Percentiles rank a stretch among this genome's conserved stretches.
Evolutionary conservation across 768 basidiomycete genomes (phyloP).

Genomic region (Auricularia cornea): DNA sequence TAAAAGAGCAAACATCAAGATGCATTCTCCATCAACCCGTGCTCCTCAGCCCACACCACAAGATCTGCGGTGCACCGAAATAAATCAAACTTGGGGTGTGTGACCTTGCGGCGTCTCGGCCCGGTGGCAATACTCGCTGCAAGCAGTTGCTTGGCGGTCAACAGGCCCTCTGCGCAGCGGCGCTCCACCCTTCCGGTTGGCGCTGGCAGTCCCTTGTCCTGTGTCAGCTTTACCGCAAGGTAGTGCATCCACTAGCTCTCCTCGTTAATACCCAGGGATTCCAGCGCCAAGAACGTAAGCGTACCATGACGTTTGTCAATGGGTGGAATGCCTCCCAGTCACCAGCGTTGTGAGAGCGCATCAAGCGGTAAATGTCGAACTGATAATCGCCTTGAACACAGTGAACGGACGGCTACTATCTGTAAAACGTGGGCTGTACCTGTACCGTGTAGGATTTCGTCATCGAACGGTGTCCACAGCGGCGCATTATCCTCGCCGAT

Average conservation of each 20-base stretch:
- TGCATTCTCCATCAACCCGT: neutral
- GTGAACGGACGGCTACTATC: neutral
- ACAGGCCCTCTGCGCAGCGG: slow-evolving; percentile 60
- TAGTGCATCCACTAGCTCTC: slow-evolving; percentile 84
- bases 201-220: slow-evolving; percentile 56
- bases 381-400: slow-evolving; percentile 84
- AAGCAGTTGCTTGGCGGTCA: slow-evolving; percentile 59
- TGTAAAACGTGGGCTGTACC: slow-evolving; percentile 34
- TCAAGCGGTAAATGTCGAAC: slow-evolving; percentile 89
- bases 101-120: slow-evolving; percentile 19
- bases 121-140: slow-evolving; percentile 36
- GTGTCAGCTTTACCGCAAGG: slow-evolving; percentile 61
- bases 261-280: slow-evolving; percentile 1
- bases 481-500: slow-evolving; percentile 40
- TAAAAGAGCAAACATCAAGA: too few species aligned
- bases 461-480: slow-evolving; percentile 78
- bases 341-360: slow-evolving; percentile 52
- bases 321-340: slow-evolving; percentile 75
- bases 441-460: slow-evolving; percentile 86
- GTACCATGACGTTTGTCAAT: slow-evolving; percentile 83
- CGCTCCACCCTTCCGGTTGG: slow-evolving; percentile 48
- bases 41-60: slow-evolving; percentile 1
- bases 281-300: slow-evolving; percentile 16
- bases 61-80: slow-evolving; percentile 4
- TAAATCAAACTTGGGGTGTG: too few species aligned